Percentiles rank a stretch among this genome's conserved stretches.
phyloP scores from a whole-genome alignment of 192 early-diverging fungal genomes.

The Cladochytrium replicatum region DNA sequence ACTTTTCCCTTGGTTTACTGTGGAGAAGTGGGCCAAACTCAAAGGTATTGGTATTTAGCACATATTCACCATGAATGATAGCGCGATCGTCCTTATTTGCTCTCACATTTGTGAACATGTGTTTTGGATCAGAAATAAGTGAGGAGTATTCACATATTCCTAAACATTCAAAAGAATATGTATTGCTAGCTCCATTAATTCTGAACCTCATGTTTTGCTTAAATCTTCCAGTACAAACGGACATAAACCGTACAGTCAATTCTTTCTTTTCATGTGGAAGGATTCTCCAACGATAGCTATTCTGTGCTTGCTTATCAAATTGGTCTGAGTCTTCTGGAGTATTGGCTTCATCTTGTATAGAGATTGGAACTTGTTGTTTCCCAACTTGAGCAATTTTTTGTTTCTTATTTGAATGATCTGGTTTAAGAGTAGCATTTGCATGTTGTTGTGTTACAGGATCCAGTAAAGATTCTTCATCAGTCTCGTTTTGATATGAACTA shows the following conservation, averaged over 20 bases:
- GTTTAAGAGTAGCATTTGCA: not conserved
- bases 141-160: constrained; percentile 41
- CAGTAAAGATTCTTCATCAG: constrained; percentile 22
- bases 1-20: constrained; percentile 52
- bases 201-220: constrained; percentile 39
- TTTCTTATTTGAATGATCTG: too few relatives aligned
- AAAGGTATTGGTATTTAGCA: constrained; percentile 28
- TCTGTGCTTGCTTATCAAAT: constrained; percentile 27
- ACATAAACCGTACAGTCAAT: constrained; percentile 34
- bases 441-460: not conserved
- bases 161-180: constrained; percentile 28
- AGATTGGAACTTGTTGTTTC: too few relatives aligned
- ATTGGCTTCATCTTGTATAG: constrained; percentile 14
- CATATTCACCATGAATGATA: constrained; percentile 41
- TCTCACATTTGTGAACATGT: constrained; percentile 39
- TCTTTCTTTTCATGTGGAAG: constrained; percentile 39
- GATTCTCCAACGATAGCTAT: constrained; percentile 39
- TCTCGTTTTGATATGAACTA: too few relatives aligned
- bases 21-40: constrained; percentile 53
- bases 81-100: constrained; percentile 37
- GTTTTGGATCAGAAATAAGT: constrained; percentile 32
- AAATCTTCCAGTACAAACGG: constrained; percentile 40
- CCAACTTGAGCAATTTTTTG: too few relatives aligned
- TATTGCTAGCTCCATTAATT: constrained; percentile 26
- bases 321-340: constrained; percentile 30